phyloP scores from a whole-genome alignment of 305 asterid genomes.

The Rubia tinctorum region DNA sequence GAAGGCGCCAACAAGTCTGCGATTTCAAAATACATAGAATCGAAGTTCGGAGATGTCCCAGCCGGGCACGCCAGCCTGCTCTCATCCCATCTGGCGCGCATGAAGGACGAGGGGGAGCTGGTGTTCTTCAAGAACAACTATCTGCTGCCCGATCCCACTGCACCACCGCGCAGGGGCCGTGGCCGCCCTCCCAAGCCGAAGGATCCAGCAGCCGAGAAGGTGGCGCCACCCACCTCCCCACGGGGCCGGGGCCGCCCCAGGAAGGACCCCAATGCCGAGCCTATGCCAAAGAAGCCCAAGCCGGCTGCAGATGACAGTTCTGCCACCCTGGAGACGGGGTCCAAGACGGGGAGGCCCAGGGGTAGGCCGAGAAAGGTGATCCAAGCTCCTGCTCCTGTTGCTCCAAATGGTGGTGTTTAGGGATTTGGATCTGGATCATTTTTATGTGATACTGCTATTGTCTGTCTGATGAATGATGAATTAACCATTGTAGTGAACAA shows the following conservation, averaged over 20 bases:
- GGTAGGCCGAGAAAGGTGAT: slow-evolving; percentile 72
- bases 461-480: background rate
- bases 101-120: too few species aligned
- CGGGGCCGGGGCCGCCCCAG: slow-evolving; percentile 71
- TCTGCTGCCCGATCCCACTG: slow-evolving; percentile 47
- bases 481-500: slow-evolving; percentile 10
- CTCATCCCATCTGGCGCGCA: slow-evolving; percentile 36
- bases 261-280: slow-evolving; percentile 65
- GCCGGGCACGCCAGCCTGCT: slow-evolving; percentile 57
- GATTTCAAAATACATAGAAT: slow-evolving; percentile 61
- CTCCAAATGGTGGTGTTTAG: slow-evolving; percentile 39
- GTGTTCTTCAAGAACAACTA: slow-evolving; percentile 60
- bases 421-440: background rate
- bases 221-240: slow-evolving; percentile 23
- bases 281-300: slow-evolving; percentile 65
- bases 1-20: slow-evolving; percentile 71
- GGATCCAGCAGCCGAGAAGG: slow-evolving; percentile 36
- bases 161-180: slow-evolving; percentile 63
- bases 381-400: slow-evolving; percentile 34
- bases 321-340: slow-evolving; percentile 32
- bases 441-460: slow-evolving; percentile 10
- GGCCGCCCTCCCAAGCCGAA: slow-evolving; percentile 82
- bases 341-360: slow-evolving; percentile 61
- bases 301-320: slow-evolving; percentile 18
- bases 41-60: slow-evolving; percentile 64